These are phyloP conservation scores for Didymella pomorum DNA, from an alignment of 2,329 filamentous ascomycete genomes.

Conservation along the genomic window DNA sequence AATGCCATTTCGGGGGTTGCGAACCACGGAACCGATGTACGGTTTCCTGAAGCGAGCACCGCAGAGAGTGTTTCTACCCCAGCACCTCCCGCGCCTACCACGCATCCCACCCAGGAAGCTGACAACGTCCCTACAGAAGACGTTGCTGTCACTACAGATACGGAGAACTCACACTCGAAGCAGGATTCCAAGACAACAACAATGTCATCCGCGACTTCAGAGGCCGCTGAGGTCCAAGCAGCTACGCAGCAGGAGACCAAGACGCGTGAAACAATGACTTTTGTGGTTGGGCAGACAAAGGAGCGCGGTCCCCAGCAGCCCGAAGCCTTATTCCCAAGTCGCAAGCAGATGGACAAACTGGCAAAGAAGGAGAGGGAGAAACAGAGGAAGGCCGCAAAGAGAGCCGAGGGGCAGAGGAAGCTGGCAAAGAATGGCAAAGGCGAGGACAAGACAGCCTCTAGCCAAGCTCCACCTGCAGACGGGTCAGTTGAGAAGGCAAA, in stretches of 20 bases:
- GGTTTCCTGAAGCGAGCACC: not conserved
- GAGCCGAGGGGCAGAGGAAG: constrained; percentile 44
- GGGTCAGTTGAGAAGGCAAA: not conserved
- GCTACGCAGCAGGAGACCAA: not conserved
- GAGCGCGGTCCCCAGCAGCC: constrained; percentile 39
- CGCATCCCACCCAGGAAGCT: not conserved
- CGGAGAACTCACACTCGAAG: not conserved
- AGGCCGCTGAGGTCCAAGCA: not conserved
- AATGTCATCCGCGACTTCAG: not conserved
- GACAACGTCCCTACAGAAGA: not conserved
- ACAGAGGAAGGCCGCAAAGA: constrained; percentile 51
- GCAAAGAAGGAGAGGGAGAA: constrained; percentile 45
- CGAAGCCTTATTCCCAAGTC: constrained; percentile 38
- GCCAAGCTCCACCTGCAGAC: not conserved
- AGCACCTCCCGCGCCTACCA: not conserved
- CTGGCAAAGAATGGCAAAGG: not conserved
- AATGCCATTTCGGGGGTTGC: not conserved
- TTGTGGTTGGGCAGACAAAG: constrained; percentile 20
- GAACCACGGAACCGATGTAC: constrained; percentile 14
- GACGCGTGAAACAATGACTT: not conserved
- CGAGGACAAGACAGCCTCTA: constrained; percentile 5
- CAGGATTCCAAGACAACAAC: not conserved
- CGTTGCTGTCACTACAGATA: constrained; percentile 1
- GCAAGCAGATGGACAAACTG: constrained; percentile 32
- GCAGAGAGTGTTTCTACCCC: not conserved